Conservation (phyloP, 2,329 filamentous ascomycete species). For the Diaporthe amygdali region DNA sequence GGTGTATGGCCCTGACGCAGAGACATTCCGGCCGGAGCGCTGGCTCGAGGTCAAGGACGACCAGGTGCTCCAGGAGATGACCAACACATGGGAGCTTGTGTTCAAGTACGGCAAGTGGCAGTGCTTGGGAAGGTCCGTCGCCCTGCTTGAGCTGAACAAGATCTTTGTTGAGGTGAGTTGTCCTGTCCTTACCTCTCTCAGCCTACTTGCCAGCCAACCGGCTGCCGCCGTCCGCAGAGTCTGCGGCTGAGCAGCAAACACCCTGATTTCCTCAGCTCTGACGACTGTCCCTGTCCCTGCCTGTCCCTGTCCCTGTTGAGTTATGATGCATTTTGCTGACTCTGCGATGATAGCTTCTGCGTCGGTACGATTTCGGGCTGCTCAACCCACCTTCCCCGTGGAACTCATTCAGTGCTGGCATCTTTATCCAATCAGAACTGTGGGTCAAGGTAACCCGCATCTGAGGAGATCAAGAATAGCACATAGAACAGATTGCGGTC, state of each 20-base stretch:
- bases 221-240: not conserved
- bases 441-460: slow-evolving; percentile 33
- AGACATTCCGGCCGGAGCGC: slow-evolving; percentile 52
- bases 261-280: not conserved
- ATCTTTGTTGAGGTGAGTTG: slow-evolving; percentile 46
- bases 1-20: slow-evolving; percentile 45
- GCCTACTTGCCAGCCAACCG: not conserved
- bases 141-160: slow-evolving; percentile 50
- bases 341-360: slow-evolving; percentile 22
- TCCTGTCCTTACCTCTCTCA: not conserved
- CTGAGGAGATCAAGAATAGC: not conserved
- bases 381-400: slow-evolving; percentile 31
- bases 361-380: slow-evolving; percentile 33
- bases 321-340: not conserved
- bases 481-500: not conserved
- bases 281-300: not conserved
- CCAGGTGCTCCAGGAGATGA: slow-evolving; percentile 40
- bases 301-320: not conserved
- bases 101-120: slow-evolving; percentile 49
- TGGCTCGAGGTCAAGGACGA: slow-evolving; percentile 48
- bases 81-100: slow-evolving; percentile 45
- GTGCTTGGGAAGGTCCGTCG: slow-evolving; percentile 53
- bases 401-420: slow-evolving; percentile 33
- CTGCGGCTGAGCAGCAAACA: not conserved
- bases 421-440: slow-evolving; percentile 35